Percentiles rank a stretch among this genome's conserved stretches.
These are phyloP conservation scores for Danielia oregonensis DNA, from an alignment of 805 yeast genomes.

Conservation along the genomic window DNA sequence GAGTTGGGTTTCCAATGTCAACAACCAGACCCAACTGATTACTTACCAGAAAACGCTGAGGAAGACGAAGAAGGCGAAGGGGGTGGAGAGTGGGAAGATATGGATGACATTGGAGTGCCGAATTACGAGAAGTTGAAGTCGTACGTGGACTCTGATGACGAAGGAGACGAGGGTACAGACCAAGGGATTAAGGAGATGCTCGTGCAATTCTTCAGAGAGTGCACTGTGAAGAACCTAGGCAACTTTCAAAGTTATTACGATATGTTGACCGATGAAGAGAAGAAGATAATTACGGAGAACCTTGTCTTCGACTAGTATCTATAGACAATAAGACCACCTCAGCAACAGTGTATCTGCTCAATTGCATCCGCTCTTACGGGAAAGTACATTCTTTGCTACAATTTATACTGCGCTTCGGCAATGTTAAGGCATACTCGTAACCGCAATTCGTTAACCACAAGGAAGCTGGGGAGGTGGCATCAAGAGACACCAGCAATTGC, in stretches of 20 bases:
- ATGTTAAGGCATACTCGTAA: too few relatives aligned
- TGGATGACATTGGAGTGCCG: slow-evolving; percentile 62
- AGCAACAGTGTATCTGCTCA: too few relatives aligned
- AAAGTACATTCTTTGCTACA: too few relatives aligned
- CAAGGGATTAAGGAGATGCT: slow-evolving; percentile 39
- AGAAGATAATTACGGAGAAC: slow-evolving; percentile 47
- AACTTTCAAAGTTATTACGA: slow-evolving; percentile 52
- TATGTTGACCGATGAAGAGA: slow-evolving; percentile 49
- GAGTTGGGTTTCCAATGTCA: slow-evolving; percentile 67
- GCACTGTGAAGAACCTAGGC: slow-evolving; percentile 46
- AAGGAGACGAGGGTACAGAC: slow-evolving; percentile 29
- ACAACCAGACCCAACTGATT: slow-evolving; percentile 44
- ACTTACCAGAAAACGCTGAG: slow-evolving; percentile 21
- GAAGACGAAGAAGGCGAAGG: slow-evolving; percentile 34
- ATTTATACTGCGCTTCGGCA: too few relatives aligned
- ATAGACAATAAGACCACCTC: too few relatives aligned
- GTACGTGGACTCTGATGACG: slow-evolving; percentile 46
- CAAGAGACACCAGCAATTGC: too few relatives aligned
- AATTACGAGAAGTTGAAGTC: slow-evolving; percentile 59
- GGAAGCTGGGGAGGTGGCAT: too few relatives aligned
- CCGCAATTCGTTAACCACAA: too few relatives aligned
- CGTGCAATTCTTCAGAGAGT: slow-evolving; percentile 52
- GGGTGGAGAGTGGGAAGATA: slow-evolving; percentile 68
- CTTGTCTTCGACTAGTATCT: slow-evolving; percentile 28
- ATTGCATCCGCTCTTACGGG: too few relatives aligned